Percentiles rank a stretch among this genome's conserved stretches.
Evolutionary conservation across 345 rosid species (phyloP).

Genomic region (Populus pruinosa): DNA sequence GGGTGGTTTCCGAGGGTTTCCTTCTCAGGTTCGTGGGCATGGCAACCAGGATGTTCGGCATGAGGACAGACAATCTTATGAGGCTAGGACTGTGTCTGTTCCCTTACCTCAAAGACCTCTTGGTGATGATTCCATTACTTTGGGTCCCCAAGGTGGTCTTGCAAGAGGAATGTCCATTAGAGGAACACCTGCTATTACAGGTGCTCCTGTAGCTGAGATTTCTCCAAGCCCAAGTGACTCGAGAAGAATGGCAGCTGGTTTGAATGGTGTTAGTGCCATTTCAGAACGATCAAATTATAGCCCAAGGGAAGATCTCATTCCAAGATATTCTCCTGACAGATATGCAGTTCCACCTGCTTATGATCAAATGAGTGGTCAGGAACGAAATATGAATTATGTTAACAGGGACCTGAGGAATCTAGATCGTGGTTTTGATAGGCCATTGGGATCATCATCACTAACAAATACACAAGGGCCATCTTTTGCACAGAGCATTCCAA

Average conservation of each 20-base stretch:
- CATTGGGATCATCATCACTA: slow-evolving; percentile 45
- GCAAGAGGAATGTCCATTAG: slow-evolving; percentile 84
- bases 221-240: slow-evolving; percentile 49
- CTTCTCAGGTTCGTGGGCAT: slow-evolving; percentile 60
- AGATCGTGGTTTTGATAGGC: slow-evolving; percentile 51
- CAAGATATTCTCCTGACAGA: slow-evolving; percentile 51
- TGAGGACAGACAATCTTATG: slow-evolving; percentile 70
- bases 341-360: slow-evolving; percentile 41
- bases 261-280: slow-evolving; percentile 52
- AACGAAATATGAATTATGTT: slow-evolving; percentile 41
- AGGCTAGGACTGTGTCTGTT: slow-evolving; percentile 63
- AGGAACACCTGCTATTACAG: slow-evolving; percentile 44
- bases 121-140: slow-evolving; percentile 72
- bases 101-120: slow-evolving; percentile 70
- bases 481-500: slow-evolving; percentile 37
- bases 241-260: slow-evolving; percentile 50
- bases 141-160: slow-evolving; percentile 99
- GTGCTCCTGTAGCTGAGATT: slow-evolving; percentile 41
- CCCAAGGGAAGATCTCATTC: slow-evolving; percentile 45
- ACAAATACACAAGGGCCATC: slow-evolving; percentile 40
- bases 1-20: slow-evolving; percentile 67
- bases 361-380: slow-evolving; percentile 50
- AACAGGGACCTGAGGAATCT: slow-evolving; percentile 46
- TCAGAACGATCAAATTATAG: slow-evolving; percentile 38
- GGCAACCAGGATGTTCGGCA: slow-evolving; percentile 65